Base-by-base conservation (phyloP, 306 rosid species). In the Castanospermum australe region DNA sequence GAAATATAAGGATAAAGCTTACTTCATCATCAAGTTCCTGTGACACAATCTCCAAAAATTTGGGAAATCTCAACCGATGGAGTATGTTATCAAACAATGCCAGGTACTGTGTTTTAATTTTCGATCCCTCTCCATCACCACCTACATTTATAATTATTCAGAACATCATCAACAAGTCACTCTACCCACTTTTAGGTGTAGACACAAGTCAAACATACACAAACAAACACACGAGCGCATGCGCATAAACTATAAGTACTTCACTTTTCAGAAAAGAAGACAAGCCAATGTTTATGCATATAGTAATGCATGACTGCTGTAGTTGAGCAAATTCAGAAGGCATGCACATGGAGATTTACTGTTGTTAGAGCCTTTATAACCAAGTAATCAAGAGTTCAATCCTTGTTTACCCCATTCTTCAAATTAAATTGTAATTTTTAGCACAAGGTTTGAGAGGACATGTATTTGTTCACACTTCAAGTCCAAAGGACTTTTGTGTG, bases 31-130 rank as follows among this genome's bases (percentile, higher is more conserved):
- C 87, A 14, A 90, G 84, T 48, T 88, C 87, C 62, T 75, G 70
- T 1, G 87, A 77, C 32, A 89, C 88, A 18, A 85, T 67, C 20
- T 73, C 87, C 81, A 85, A 60, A 80, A 86, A 90, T 71, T 90
- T 90, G 54, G 88, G 80, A 81, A 88, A 90, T 69, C 94, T 83
- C 79, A 83, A 35, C 24, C 94, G 89, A 77, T 90, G 92, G 38
- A 90, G 85, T 72, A 88, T 85, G 84, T 88, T 88, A 61, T 78
- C 87, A 24, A 86, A 85, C 65, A 90, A 36, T 5, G 73, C 91
- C 52, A 85, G 36, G 79, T 90, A 90, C 74, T 83, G 83, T n/a
- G 81, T 81, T 35, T 67, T 67, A 50, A 50, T 67, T 71, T 67
- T 84, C 45, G 78, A 71, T 41, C 68, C 88, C 14, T 59, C 81